Conservation (phyloP, 257 asterid species). For the Capsicum rhomboideum region DNA sequence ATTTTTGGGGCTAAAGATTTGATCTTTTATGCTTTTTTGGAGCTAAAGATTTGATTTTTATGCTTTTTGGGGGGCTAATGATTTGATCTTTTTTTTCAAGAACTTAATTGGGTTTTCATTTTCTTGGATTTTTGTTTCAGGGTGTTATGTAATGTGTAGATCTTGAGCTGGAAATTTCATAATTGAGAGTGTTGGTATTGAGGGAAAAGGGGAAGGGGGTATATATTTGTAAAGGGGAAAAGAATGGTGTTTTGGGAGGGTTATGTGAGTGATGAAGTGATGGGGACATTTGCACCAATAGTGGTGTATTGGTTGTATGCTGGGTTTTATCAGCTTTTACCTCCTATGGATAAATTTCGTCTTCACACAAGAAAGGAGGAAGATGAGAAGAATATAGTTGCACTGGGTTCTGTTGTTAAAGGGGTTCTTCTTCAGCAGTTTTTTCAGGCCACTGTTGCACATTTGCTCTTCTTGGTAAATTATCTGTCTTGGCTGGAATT, state of each 20-base stretch:
- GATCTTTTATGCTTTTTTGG: too few relatives aligned
- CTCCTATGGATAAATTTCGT: conserved; percentile 64
- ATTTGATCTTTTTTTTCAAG: not conserved
- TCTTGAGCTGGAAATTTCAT: conserved; percentile 17
- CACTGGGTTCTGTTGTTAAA: conserved; percentile 55
- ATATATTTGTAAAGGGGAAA: not conserved
- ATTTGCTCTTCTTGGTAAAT: conserved; percentile 68
- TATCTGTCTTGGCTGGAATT: not conserved
- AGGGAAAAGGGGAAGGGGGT: conserved; percentile 7
- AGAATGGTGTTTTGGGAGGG: conserved; percentile 86
- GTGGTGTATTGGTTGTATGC: conserved; percentile 83
- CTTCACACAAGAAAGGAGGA: conserved; percentile 73
- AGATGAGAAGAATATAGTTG: conserved; percentile 59
- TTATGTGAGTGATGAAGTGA: conserved; percentile 67
- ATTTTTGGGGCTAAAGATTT: too few relatives aligned
- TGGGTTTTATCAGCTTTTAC: conserved; percentile 75
- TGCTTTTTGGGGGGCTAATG: too few relatives aligned
- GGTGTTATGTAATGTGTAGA: conserved; percentile 13
- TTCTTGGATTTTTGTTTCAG: not conserved
- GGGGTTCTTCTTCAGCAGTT: conserved; percentile 79
- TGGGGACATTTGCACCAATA: conserved; percentile 93
- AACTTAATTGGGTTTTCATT: not conserved
- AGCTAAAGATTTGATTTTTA: not conserved
- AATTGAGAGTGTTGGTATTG: not conserved
- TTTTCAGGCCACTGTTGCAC: conserved; percentile 65